These are phyloP conservation scores for Verticillium zaregamsianum DNA, from an alignment of 2,329 filamentous ascomycete genomes.

Conservation along the genomic window DNA sequence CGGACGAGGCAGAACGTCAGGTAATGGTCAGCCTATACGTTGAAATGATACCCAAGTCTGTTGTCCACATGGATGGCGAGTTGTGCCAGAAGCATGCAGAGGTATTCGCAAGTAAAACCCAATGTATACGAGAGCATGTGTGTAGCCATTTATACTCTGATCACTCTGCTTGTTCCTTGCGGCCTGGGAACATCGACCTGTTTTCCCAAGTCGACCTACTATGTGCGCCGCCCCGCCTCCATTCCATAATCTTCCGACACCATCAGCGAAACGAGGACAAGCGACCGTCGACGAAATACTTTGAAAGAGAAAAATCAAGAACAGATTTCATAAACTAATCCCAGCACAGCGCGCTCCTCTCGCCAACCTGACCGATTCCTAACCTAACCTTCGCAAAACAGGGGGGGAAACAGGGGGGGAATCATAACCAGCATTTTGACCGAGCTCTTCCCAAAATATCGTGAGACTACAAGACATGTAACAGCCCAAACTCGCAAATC, in stretches of 20 bases:
- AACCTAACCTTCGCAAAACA: neutral
- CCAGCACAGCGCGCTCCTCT: neutral
- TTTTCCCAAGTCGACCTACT: too few species aligned
- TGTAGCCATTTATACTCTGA: too few species aligned
- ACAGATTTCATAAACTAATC: neutral
- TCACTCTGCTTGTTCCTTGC: too few species aligned
- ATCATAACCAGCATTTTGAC: neutral
- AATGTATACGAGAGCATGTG: too few species aligned
- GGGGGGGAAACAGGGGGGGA: neutral
- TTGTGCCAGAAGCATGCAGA: neutral
- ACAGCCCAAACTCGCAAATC: conserved; percentile 13
- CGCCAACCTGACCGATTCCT: neutral
- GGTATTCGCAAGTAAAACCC: neutral
- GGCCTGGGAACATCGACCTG: too few species aligned
- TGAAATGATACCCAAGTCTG: conserved; percentile 35
- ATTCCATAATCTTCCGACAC: too few species aligned
- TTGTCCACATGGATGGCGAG: conserved; percentile 9
- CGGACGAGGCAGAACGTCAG: conserved; percentile 7
- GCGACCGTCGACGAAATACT: neutral
- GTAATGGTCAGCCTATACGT: conserved; percentile 15
- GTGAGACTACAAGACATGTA: neutral
- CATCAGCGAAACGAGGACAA: neutral
- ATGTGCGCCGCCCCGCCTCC: too few species aligned
- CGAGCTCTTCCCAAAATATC: neutral
- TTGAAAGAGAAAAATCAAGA: neutral